phyloP scores from a whole-genome alignment of 1,139 yeast species.

The Candida sanyaensis region DNA sequence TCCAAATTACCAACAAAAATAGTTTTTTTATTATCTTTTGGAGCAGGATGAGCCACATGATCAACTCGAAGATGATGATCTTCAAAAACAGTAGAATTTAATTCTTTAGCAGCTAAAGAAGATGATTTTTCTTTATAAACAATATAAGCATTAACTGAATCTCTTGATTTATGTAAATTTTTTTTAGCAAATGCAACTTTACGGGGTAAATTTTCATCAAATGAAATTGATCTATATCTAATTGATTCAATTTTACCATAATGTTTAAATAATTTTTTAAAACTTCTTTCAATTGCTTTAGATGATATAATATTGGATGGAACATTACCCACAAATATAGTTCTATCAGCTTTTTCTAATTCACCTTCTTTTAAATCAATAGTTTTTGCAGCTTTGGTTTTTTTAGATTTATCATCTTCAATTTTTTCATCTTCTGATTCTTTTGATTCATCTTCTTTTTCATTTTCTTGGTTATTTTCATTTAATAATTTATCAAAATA shows the following conservation, averaged over 20 bases:
- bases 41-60: slow-evolving; percentile 86
- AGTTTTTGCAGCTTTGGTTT: slow-evolving; percentile 37
- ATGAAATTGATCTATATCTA: slow-evolving; percentile 90
- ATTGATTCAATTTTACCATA: slow-evolving; percentile 69
- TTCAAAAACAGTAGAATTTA: slow-evolving; percentile 71
- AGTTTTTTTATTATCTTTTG: slow-evolving; percentile 80
- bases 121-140: slow-evolving; percentile 62
- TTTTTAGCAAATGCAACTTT: slow-evolving; percentile 88
- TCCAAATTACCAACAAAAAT: slow-evolving; percentile 93
- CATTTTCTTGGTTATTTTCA: slow-evolving; percentile 22
- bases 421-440: slow-evolving; percentile 17
- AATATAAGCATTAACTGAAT: slow-evolving; percentile 84
- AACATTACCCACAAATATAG: slow-evolving; percentile 89
- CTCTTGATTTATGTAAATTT: slow-evolving; percentile 74
- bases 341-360: slow-evolving; percentile 81
- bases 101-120: slow-evolving; percentile 50
- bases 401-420: slow-evolving; percentile 11
- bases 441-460: slow-evolving; percentile 20
- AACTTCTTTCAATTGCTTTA: slow-evolving; percentile 60
- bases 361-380: slow-evolving; percentile 65
- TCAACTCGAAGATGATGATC: slow-evolving; percentile 86
- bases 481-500: slow-evolving; percentile 45
- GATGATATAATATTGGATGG: slow-evolving; percentile 64
- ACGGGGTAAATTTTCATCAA: slow-evolving; percentile 85
- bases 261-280: slow-evolving; percentile 60